Evolutionary conservation across 192 early-diverging fungal genomes (phyloP), one percentile per base, ranked within the genome.

Genomic region (Rhizophagus clarus): DNA sequence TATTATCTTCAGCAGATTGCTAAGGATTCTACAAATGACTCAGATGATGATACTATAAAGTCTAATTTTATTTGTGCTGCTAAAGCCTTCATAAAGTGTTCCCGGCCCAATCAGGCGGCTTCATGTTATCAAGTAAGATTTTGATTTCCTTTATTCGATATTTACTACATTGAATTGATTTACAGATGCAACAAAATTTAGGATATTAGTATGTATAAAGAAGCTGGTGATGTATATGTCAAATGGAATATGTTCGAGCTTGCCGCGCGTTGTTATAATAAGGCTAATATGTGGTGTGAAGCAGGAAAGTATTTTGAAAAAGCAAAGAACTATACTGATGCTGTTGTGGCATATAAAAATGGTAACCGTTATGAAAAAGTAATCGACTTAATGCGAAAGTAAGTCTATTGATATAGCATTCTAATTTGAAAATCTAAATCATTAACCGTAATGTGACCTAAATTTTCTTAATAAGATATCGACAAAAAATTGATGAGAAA

Each of bases 361-460:
- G 61, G 37, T 64, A 28, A 26, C 0, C 29, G 4, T 40, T 76
- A 64, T 76, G 61, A 76, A 26, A 47, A 20, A 47, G 63, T 49
- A 63, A 66, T 77, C 11, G 24, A 45, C 7, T 68, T 77, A 28
- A 67, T 77, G 76, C 61, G 63, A 77, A 77, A 61, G 76, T 77
- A 77, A 77, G 42, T 29, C 29, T 17, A 66, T 47, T 12, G 68
- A 15, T 17, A 17, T 70, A 29, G 22, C 22, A 20, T 22, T 34
- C 29, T 22, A 37, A 32, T 29, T 32, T 37, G 17, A 15, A 5
- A 8, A 24, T 34, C 0, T 29, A 34, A 14, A 24, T 4, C 37
- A 75, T 34, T 61, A 40, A 40, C 37, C 8, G 37, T 40, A 40
- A 40, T 40, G 37, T 40, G 8, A 40, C 37, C 37, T 40, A 40